Evolutionary conservation across 2,329 filamentous ascomycete species (phyloP).

Genomic region (Penicillium olsonii): DNA sequence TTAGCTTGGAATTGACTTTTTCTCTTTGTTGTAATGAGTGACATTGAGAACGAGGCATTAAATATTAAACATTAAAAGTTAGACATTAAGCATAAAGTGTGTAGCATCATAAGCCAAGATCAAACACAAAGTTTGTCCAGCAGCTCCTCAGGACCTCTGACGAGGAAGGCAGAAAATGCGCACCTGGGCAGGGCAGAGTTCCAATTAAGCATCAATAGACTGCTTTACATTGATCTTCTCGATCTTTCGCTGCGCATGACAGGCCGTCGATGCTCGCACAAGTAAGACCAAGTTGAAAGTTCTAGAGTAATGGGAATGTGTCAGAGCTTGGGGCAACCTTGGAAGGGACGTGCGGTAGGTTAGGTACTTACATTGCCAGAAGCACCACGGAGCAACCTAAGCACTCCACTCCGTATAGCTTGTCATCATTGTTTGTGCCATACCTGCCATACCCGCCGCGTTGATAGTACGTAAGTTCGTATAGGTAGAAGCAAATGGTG

Average conservation of each 20-base stretch:
- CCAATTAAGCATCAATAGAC: constrained; percentile 2
- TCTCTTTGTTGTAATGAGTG: too few relatives aligned
- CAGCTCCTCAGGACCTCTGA: neutral
- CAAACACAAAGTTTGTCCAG: neutral
- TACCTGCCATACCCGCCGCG: constrained; percentile 11
- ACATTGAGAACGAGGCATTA: neutral
- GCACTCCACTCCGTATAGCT: constrained; percentile 13
- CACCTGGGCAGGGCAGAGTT: neutral
- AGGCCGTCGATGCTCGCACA: constrained; percentile 10
- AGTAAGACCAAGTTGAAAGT: constrained; percentile 14
- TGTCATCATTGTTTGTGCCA: neutral
- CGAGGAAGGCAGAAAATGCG: too few relatives aligned
- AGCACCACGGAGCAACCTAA: constrained; percentile 16
- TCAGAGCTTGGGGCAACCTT: neutral
- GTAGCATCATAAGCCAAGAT: neutral
- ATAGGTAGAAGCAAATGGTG: constrained; percentile 10
- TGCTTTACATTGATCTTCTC: neutral
- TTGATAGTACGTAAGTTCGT: constrained; percentile 12
- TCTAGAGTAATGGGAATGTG: neutral
- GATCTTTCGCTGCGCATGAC: constrained; percentile 13
- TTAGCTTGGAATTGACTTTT: too few relatives aligned
- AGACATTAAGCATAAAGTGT: neutral
- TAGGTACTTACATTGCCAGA: constrained; percentile 14
- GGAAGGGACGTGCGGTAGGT: too few relatives aligned
- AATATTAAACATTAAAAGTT: neutral